Percentiles rank a stretch among this genome's conserved stretches.
Evolutionary conservation across 2,329 filamentous ascomycete genomes (phyloP).

Genomic region (Thermochaetoides dissita): DNA sequence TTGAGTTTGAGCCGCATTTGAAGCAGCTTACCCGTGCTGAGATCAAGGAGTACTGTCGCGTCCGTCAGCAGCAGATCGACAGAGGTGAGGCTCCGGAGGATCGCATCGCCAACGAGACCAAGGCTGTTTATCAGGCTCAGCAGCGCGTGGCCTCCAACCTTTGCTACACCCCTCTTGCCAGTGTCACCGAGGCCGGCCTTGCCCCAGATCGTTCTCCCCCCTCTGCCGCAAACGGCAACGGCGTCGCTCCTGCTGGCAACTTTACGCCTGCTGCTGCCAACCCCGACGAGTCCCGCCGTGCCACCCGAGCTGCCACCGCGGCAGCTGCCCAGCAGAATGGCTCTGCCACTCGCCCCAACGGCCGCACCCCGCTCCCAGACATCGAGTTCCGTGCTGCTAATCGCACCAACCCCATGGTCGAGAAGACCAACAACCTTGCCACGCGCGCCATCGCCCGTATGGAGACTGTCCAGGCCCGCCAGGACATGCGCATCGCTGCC

Average conservation of each 20-base stretch:
- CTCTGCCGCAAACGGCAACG: slow-evolving; percentile 6
- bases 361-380: slow-evolving; percentile 19
- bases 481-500: slow-evolving; percentile 32
- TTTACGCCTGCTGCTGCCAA: too few species aligned
- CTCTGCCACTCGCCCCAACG: too few species aligned
- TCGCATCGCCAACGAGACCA: slow-evolving; percentile 33
- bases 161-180: background rate
- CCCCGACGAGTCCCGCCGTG: slow-evolving; percentile 4
- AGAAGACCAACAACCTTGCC: slow-evolving; percentile 35
- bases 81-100: slow-evolving; percentile 35
- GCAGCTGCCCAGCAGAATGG: slow-evolving; percentile 12
- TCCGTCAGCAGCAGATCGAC: slow-evolving; percentile 45
- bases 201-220: background rate
- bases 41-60: slow-evolving; percentile 49
- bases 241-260: background rate
- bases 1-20: slow-evolving; percentile 43
- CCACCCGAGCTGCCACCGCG: slow-evolving; percentile 15
- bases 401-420: slow-evolving; percentile 22
- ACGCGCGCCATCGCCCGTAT: slow-evolving; percentile 37
- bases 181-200: too few species aligned
- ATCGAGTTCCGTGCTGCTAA: slow-evolving; percentile 23
- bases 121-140: slow-evolving; percentile 37
- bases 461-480: slow-evolving; percentile 36
- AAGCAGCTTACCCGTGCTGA: slow-evolving; percentile 36
- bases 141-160: slow-evolving; percentile 14